Conservation (phyloP, 2,329 filamentous ascomycete species). For the Teratosphaeria viscida region DNA sequence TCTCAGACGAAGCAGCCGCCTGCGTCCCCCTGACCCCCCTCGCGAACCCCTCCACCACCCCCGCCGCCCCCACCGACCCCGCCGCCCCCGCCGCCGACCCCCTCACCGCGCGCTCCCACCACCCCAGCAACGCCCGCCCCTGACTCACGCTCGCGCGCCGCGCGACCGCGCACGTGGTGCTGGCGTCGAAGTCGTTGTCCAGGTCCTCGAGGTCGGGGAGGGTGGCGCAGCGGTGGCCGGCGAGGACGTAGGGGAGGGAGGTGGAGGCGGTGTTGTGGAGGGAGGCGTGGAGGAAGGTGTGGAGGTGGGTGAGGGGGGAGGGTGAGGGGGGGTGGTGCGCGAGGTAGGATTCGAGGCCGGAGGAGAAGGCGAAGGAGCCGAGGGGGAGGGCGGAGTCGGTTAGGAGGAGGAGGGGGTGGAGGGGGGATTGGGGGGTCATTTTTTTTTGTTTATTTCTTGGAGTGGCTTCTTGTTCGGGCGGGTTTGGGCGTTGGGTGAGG, state of each 20-base stretch:
- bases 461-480: no score
- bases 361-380: conserved; percentile 80
- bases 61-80: neutral
- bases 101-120: conserved; percentile 51
- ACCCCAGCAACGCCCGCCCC: conserved; percentile 60
- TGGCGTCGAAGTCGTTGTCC: conserved; percentile 68
- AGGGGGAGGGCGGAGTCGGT: conserved; percentile 73
- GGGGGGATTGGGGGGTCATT: conserved; percentile 2
- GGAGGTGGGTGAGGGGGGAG: neutral
- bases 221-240: conserved; percentile 42
- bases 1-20: neutral
- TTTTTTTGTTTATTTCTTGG: neutral
- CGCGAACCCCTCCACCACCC: neutral
- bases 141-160: conserved; percentile 65
- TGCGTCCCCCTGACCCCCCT: conserved; percentile 4
- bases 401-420: conserved; percentile 65
- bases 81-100: conserved; percentile 2
- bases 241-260: conserved; percentile 63
- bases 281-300: conserved; percentile 58
- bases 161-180: conserved; percentile 68
- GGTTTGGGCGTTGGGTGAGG: no score
- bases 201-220: conserved; percentile 43
- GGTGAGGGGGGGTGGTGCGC: conserved; percentile 46
- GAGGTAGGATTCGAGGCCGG: conserved; percentile 71
- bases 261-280: conserved; percentile 61